These are phyloP conservation scores for Xerocomus amazonicus DNA, from an alignment of 1,284 basidiomycete genomes.

Conservation along the genomic window DNA sequence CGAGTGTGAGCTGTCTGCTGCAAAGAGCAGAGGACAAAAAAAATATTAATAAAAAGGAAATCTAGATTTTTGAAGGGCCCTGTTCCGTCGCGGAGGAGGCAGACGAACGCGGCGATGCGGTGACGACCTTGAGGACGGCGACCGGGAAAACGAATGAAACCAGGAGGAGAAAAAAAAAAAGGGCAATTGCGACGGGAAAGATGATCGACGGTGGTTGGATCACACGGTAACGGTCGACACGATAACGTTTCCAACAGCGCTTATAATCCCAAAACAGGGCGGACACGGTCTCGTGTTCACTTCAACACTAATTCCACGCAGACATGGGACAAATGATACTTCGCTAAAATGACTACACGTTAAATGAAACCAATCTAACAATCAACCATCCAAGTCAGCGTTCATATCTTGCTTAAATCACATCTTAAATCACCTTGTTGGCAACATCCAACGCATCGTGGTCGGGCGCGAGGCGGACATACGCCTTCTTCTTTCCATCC, in stretches of 20 bases:
- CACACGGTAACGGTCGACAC: slow-evolving; percentile 17
- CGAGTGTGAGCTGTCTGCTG: slow-evolving; percentile 22
- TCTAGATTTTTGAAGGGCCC: not conserved
- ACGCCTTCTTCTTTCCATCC: slow-evolving; percentile 99
- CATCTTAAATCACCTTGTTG: slow-evolving; percentile 77
- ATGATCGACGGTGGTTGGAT: slow-evolving; percentile 4
- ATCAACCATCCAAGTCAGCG: slow-evolving; percentile 4
- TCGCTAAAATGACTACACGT: slow-evolving; percentile 17
- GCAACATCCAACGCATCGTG: slow-evolving; percentile 98
- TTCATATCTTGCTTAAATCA: not conserved
- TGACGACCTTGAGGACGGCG: not conserved
- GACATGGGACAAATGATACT: no score
- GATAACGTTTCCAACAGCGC: not conserved
- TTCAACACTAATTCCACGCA: no score
- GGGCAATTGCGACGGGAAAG: not conserved
- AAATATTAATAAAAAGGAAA: not conserved
- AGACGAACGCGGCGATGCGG: not conserved
- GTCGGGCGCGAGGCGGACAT: slow-evolving; percentile 91
- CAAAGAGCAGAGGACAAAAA: not conserved
- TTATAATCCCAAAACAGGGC: not conserved
- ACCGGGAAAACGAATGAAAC: slow-evolving; percentile 2
- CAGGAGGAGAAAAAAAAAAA: not conserved
- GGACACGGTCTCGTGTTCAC: not conserved
- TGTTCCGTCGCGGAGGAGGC: not conserved
- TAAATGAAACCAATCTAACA: slow-evolving; percentile 79